Evolutionary conservation across 1,139 yeast genomes (phyloP).

Genomic region (Lodderomyces theae): DNA sequence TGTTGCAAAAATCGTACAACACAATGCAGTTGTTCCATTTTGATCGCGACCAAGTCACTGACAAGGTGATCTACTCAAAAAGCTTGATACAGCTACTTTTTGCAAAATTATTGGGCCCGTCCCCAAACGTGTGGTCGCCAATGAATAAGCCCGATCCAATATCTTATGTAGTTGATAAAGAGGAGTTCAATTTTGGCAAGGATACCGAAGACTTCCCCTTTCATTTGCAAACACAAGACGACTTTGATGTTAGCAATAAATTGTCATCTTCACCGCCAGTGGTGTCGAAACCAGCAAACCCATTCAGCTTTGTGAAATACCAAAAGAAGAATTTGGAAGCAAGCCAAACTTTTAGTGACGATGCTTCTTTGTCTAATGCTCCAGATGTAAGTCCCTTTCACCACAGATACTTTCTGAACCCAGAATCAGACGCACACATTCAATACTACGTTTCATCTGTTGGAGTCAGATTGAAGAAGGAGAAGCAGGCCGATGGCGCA

Average conservation of each 20-base stretch:
- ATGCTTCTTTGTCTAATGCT: not conserved
- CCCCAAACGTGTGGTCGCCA: constrained; percentile 71
- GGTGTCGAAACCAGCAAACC: not conserved
- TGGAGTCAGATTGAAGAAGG: constrained; percentile 61
- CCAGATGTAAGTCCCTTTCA: constrained; percentile 57
- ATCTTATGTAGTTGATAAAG: not conserved
- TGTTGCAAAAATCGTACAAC: constrained; percentile 53
- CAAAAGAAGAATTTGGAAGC: not conserved
- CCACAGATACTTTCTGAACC: constrained; percentile 80
- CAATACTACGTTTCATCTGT: constrained; percentile 72
- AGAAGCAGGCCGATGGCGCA: constrained; percentile 30
- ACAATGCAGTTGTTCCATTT: constrained; percentile 69
- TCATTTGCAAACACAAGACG: too few relatives aligned
- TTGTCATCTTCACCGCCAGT: not conserved
- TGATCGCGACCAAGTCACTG: constrained; percentile 63
- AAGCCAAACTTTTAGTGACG: not conserved
- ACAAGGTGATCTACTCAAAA: constrained; percentile 62
- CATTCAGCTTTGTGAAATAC: constrained; percentile 7
- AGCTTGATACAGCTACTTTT: constrained; percentile 67
- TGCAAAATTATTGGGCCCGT: constrained; percentile 58
- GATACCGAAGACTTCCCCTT: not conserved
- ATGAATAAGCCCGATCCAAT: constrained; percentile 31
- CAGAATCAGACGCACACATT: constrained; percentile 77
- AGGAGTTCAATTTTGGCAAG: not conserved
- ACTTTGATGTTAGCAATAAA: too few relatives aligned